These are phyloP conservation scores for Coniferiporia sulphurascens DNA, from an alignment of 1,284 basidiomycete species.

Conservation along the genomic window DNA sequence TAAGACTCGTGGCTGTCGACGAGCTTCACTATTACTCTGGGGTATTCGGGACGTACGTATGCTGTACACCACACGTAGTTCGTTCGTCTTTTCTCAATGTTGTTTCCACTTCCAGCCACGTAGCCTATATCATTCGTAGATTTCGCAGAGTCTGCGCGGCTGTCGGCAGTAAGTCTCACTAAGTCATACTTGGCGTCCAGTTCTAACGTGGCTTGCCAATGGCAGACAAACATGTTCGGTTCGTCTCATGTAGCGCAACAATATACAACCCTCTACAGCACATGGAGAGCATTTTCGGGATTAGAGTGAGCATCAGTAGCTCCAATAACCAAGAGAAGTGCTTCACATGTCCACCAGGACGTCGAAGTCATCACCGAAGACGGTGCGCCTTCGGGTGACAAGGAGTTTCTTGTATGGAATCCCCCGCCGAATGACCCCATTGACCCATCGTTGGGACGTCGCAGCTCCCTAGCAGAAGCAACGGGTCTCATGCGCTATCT, in stretches of 20 bases:
- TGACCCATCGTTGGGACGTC: slow-evolving; percentile 53
- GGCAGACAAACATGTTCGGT: slow-evolving; percentile 55
- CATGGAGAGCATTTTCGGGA: slow-evolving; percentile 72
- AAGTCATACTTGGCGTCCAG: not conserved
- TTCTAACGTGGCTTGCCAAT: not conserved
- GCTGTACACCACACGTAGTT: not conserved
- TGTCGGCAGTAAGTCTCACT: slow-evolving; percentile 64
- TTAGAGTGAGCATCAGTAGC: slow-evolving; percentile 37
- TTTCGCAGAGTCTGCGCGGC: slow-evolving; percentile 80
- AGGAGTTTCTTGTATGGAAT: slow-evolving; percentile 79
- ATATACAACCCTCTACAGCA: slow-evolving; percentile 76
- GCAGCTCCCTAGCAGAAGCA: slow-evolving; percentile 67
- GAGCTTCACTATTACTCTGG: slow-evolving; percentile 80
- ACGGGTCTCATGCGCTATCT: slow-evolving; percentile 74
- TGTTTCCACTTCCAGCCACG: slow-evolving; percentile 46
- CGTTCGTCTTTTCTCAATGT: not conserved
- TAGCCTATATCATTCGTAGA: slow-evolving; percentile 73
- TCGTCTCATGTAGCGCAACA: slow-evolving; percentile 89
- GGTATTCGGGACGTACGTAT: slow-evolving; percentile 59
- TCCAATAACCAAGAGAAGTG: not conserved
- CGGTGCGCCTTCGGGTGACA: slow-evolving; percentile 78
- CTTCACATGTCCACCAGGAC: slow-evolving; percentile 31
- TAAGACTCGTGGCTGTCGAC: slow-evolving; percentile 81
- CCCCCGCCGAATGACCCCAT: slow-evolving; percentile 59
- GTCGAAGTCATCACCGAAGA: slow-evolving; percentile 75